These are phyloP conservation scores for Conringia planisiliqua DNA, from an alignment of 345 rosid species.

Conservation along the genomic window DNA sequence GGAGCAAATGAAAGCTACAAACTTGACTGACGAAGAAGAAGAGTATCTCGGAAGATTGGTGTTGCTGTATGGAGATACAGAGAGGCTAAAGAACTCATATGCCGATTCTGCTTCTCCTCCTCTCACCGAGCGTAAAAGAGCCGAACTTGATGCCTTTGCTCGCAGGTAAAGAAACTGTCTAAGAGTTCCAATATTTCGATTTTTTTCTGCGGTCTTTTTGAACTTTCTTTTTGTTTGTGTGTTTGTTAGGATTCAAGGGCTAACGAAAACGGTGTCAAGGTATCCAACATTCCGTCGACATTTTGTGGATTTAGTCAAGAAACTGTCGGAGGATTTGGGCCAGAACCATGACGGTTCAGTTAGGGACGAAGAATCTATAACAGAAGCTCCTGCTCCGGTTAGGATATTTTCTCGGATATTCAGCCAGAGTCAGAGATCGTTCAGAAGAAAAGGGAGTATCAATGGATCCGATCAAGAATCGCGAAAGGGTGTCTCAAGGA, in stretches of 20 bases:
- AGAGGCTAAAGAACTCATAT: slow-evolving; percentile 48
- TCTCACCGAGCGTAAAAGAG: slow-evolving; percentile 70
- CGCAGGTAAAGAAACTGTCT: slow-evolving; percentile 53
- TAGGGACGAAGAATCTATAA: slow-evolving; percentile 16
- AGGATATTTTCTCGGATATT: slow-evolving; percentile 52
- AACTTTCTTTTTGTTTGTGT: background rate
- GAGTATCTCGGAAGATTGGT: slow-evolving; percentile 73
- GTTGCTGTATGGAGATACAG: slow-evolving; percentile 58
- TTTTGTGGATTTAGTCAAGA: slow-evolving; percentile 49
- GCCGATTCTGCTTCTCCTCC: slow-evolving; percentile 50
- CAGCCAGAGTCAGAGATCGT: slow-evolving; percentile 58
- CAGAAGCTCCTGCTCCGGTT: slow-evolving; percentile 45
- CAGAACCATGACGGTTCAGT: slow-evolving; percentile 38
- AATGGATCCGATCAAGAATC: slow-evolving; percentile 47
- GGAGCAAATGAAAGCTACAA: slow-evolving; percentile 85
- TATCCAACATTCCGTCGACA: slow-evolving; percentile 74
- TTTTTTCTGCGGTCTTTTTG: background rate
- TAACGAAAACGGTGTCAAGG: slow-evolving; percentile 74
- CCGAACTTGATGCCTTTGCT: slow-evolving; percentile 90
- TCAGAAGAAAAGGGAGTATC: slow-evolving; percentile 47
- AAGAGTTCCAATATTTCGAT: background rate
- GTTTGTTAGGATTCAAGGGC: slow-evolving; percentile 63
- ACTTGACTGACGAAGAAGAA: slow-evolving; percentile 72
- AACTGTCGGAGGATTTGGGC: slow-evolving; percentile 58
- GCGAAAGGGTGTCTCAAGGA: slow-evolving; percentile 21